These are phyloP conservation scores for Lactarius sp. DNA, from an alignment of 768 basidiomycete genomes.

Conservation along the genomic window DNA sequence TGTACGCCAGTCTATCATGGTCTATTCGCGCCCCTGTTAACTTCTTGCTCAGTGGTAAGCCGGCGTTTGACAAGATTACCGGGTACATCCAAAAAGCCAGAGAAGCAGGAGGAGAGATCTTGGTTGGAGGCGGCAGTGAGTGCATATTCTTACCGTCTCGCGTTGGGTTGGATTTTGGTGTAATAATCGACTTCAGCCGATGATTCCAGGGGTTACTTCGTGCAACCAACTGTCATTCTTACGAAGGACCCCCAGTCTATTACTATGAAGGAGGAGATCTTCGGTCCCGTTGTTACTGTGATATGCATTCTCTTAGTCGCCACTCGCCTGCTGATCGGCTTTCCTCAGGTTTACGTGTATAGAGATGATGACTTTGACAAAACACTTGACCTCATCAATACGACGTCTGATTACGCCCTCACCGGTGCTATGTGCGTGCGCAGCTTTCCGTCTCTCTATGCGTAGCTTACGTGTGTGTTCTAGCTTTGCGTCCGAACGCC, in stretches of 20 bases:
- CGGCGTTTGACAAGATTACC: slow-evolving; percentile 85
- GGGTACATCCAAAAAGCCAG: slow-evolving; percentile 84
- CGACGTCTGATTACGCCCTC: slow-evolving; percentile 81
- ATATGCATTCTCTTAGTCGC: slow-evolving; percentile 23
- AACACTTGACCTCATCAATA: slow-evolving; percentile 82
- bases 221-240: slow-evolving; percentile 91
- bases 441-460: neutral
- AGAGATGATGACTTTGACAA: slow-evolving; percentile 83
- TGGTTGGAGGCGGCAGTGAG: slow-evolving; percentile 78
- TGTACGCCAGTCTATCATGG: slow-evolving; percentile 44
- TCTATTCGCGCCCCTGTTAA: neutral
- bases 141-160: slow-evolving; percentile 3
- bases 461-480: slow-evolving; percentile 17
- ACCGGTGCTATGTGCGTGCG: slow-evolving; percentile 86
- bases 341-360: slow-evolving; percentile 71
- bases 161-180: neutral
- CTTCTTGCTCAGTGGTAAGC: slow-evolving; percentile 51
- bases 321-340: neutral
- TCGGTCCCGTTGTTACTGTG: slow-evolving; percentile 92
- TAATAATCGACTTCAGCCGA: slow-evolving; percentile 48
- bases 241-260: slow-evolving; percentile 86
- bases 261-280: slow-evolving; percentile 94
- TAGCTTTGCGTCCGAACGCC: slow-evolving; percentile 81
- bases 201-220: slow-evolving; percentile 87
- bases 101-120: slow-evolving; percentile 81